A percentile compares a stretch with the other conserved stretches of the same genome.
phyloP scores from a whole-genome alignment of 148 eudicot genomes.

The Vaccinium corymbosum region DNA sequence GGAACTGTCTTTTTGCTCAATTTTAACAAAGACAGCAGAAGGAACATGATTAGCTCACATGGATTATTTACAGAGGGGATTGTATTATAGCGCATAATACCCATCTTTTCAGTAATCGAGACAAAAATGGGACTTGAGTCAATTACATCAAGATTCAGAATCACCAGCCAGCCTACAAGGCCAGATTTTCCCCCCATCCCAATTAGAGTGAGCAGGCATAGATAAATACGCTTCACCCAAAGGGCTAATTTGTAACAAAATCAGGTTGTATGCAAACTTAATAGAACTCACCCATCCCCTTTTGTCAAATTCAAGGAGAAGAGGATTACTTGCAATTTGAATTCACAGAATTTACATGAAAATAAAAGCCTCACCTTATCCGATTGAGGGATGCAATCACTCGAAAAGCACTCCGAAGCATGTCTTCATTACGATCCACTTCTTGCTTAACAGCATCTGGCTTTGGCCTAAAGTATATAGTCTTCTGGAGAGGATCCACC shows the following conservation, averaged over 20 bases:
- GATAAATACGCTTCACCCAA: background rate
- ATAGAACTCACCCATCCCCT: background rate
- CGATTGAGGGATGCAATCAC: slow-evolving; percentile 80
- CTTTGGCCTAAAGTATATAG: slow-evolving; percentile 82
- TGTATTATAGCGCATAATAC: background rate
- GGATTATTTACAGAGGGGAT: background rate
- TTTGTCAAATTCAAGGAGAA: background rate
- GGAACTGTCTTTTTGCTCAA: background rate
- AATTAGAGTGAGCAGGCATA: background rate
- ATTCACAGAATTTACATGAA: background rate
- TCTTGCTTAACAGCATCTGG: slow-evolving; percentile 99
- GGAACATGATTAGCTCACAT: background rate
- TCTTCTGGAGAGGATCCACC: slow-evolving; percentile 96
- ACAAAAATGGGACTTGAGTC: background rate
- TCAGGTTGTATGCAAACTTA: background rate
- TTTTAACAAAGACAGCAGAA: background rate
- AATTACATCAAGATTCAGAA: background rate
- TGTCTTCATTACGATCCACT: slow-evolving; percentile 98
- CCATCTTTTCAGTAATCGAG: background rate
- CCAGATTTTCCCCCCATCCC: background rate
- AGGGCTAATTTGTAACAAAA: background rate
- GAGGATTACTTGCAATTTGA: background rate
- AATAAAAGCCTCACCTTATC: slow-evolving; percentile 49
- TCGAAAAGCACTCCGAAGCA: slow-evolving; percentile 93
- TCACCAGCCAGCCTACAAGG: background rate